Base-by-base conservation (phyloP, 331 rosid species). In the Erythrophleum ivorense region DNA sequence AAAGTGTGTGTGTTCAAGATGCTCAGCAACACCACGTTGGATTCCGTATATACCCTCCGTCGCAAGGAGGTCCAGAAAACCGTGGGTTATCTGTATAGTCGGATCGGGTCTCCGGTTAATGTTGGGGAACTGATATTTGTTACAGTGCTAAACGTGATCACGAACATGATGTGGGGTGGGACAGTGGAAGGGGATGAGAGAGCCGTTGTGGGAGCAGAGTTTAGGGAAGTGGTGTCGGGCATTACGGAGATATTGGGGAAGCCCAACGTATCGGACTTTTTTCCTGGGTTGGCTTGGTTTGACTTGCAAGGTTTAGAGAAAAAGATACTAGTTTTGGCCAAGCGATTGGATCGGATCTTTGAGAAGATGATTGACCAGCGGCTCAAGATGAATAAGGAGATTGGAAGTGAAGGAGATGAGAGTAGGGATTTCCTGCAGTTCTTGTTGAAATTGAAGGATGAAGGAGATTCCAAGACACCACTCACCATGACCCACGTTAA, bases 261-360 rank as follows among this genome's bases (percentile, higher is more conserved):
- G 81, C 98, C 98, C 6, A 91, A 90, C 43, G 5, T 93, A 29
- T 95, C 98, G 57, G 98, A 95, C 24, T 93, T 91, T 10, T 95
- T 77, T 73, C 96, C 98, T 55, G 69, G 81, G 50, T 78, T 95
- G 88, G 92, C 94, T 18, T 86, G 91, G 65, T 93, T 95, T 7
- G 98, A 93, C 74, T 38, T 93, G 83, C 98, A 95, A 24, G 97
- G 98, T 2, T 79, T 93, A 38, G 77, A 13, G 60, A 87, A 76
- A 69, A 31, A 89, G 78, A 93, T 91, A 87, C 16, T 9, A 2
- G 10, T 1, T 38, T 65, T 88, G 66, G 85, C 43, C 0, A 58
- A 12, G 12, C 73, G 81, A 29, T 88, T 95, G 16, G 97, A 95
- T 38, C 50, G 3, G 55, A 91, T 93, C 18, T 95, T 95, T 7